phyloP scores from a whole-genome alignment of 805 yeast species.

The Candida multigemmis region DNA sequence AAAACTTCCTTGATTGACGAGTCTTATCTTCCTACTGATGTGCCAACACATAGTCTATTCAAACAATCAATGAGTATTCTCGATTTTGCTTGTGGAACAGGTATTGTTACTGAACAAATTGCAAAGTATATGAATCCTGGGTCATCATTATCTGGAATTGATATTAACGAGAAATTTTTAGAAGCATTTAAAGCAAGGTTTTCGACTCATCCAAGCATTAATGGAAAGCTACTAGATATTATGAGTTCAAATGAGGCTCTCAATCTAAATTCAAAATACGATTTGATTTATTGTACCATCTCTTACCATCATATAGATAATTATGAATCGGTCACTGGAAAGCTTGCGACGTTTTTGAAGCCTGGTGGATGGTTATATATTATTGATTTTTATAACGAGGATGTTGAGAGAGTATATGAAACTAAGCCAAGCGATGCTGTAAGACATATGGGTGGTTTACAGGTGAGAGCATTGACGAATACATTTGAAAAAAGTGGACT shows the following conservation, averaged over 20 bases:
- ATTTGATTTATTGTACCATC: conserved; percentile 26
- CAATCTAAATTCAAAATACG: conserved; percentile 8
- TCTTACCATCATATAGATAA: conserved; percentile 31
- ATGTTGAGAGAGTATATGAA: conserved; percentile 8
- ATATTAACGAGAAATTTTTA: conserved; percentile 19
- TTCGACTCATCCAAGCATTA: no score
- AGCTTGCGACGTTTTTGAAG: conserved; percentile 20
- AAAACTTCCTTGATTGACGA: no score
- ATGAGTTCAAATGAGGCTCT: conserved; percentile 9
- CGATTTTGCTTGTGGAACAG: conserved; percentile 39
- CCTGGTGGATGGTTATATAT: conserved; percentile 26
- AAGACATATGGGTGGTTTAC: conserved; percentile 24
- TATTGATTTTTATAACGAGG: conserved; percentile 29
- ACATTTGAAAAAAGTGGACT: conserved; percentile 14
- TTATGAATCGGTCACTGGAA: conserved; percentile 17
- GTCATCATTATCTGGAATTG: conserved; percentile 22
- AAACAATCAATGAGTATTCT: conserved; percentile 14
- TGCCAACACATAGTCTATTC: conserved; percentile 8
- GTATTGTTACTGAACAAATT: conserved; percentile 21
- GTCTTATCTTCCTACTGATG: neutral
- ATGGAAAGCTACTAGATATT: no score
- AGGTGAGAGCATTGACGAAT: conserved; percentile 10
- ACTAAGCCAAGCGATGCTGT: conserved; percentile 8
- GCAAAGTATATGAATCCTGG: conserved; percentile 15
- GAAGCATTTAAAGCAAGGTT: conserved; percentile 3